Evolutionary conservation across 2,329 filamentous ascomycete genomes (phyloP), one percentile per base, ranked within the genome.

Genomic region (Epicoccum nigrum): DNA sequence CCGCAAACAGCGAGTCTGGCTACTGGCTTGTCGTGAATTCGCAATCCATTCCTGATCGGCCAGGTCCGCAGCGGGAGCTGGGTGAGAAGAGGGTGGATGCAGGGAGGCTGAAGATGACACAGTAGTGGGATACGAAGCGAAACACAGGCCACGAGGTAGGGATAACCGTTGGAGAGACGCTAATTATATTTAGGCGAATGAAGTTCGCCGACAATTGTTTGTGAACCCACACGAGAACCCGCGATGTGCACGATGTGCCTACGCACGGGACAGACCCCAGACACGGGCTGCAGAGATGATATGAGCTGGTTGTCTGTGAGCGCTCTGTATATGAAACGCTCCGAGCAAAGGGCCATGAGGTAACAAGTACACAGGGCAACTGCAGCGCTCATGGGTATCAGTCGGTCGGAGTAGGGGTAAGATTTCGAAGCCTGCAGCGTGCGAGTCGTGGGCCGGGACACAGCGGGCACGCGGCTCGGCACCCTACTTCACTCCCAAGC

Each of bases 161-260:
- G 51, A 59, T 55, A 59, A 43, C 58, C 58, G 58, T 61, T 61
- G 44, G 43, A 51, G 33, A n/a, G 32, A 59, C 58, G 54, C 58
- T 59, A 61, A 50, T 40, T 50, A 51, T 51, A 54, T 45, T 51
- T 56, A 51, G 34, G 50, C 34, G 28, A 43, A 16, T 17, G 28
- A 23, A 19, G 30, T 17, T 15, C 45, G 38, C 20, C 47, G 15
- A 47, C 21, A 5, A 23, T 13, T 6, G 23, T 25, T n/a, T 37
- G 39, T 37, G 40, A 45, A 41, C 16, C 21, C 52, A 33, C 39
- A 47, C 27, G 39, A 45, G 41, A 45, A 46, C 15, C 21, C 51
- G 37, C n/a, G n/a, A n/a, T n/a, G n/a, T n/a, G n/a, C n/a, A n/a
- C n/a, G 38, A 51, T 25, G 44, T 41, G 38, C 43, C 45, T n/a